Evolutionary conservation across 176 grass and related monocot species (phyloP).

Genomic region (Neostapfia colusana): DNA sequence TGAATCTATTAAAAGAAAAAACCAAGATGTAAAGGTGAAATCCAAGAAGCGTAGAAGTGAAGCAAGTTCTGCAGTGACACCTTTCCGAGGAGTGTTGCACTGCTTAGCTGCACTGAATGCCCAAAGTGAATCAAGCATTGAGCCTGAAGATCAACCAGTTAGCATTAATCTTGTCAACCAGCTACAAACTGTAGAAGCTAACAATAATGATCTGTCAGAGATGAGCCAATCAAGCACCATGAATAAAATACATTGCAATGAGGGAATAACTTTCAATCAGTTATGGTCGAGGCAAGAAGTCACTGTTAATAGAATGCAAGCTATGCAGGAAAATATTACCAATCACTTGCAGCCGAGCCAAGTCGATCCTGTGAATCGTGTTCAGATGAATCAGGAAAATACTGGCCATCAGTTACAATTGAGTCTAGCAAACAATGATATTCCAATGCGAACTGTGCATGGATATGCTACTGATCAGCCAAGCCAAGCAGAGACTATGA

Average conservation of each 20-base stretch:
- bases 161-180: conserved; percentile 21
- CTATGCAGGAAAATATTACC: conserved; percentile 31
- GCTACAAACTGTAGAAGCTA: conserved; percentile 14
- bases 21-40: conserved; percentile 24
- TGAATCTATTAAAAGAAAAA: conserved; percentile 37
- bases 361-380: conserved; percentile 13
- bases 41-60: conserved; percentile 39
- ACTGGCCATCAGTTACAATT: conserved; percentile 28
- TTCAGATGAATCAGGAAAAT: conserved; percentile 21
- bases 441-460: not conserved
- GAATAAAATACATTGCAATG: conserved; percentile 18
- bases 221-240: conserved; percentile 9
- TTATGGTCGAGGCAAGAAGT: conserved; percentile 22
- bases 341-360: conserved; percentile 23
- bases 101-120: conserved; percentile 46
- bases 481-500: conserved; percentile 3
- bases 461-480: not conserved
- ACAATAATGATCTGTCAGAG: conserved; percentile 4
- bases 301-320: conserved; percentile 1
- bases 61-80: not conserved
- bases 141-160: conserved; percentile 3
- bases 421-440: not conserved
- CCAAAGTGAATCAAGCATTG: conserved; percentile 20
- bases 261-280: conserved; percentile 18
- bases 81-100: conserved; percentile 40